Conservation (phyloP, 1,284 basidiomycete genomes). For the Irpex rosettiformis region DNA sequence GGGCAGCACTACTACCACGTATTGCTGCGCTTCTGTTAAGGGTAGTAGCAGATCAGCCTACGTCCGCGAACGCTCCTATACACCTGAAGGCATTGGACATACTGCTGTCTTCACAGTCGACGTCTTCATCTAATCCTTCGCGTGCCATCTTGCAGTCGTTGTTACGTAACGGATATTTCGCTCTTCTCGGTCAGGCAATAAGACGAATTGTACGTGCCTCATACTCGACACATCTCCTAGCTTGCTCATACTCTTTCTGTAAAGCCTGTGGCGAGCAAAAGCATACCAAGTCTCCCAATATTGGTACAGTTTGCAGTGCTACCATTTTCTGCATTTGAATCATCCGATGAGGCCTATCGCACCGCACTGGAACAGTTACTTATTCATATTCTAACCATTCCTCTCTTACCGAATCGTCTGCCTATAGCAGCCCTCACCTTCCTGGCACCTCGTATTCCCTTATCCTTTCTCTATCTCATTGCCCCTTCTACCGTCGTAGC, state of each 20-base stretch:
- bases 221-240: neutral
- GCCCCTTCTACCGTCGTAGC: conserved; percentile 25
- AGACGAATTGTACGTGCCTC: conserved; percentile 24
- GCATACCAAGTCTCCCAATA: conserved; percentile 36
- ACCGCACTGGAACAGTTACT: conserved; percentile 34
- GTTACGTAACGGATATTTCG: conserved; percentile 39
- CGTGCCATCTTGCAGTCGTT: conserved; percentile 38
- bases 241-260: neutral
- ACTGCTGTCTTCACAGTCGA: conserved; percentile 28
- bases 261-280: conserved; percentile 40
- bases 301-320: conserved; percentile 39
- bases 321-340: conserved; percentile 33
- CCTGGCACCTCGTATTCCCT: conserved; percentile 43
- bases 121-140: conserved; percentile 16
- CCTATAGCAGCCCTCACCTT: conserved; percentile 47
- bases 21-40: conserved; percentile 45
- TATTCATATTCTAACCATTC: conserved; percentile 54
- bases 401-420: conserved; percentile 65
- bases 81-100: conserved; percentile 41
- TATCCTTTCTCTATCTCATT: conserved; percentile 34
- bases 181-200: conserved; percentile 30
- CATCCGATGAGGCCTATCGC: conserved; percentile 24
- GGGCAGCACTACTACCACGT: conserved; percentile 55
- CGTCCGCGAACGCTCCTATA: conserved; percentile 35
- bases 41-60: conserved; percentile 44